Conservation (phyloP, 179 eudicot species). For the Gypsophila paniculata region DNA sequence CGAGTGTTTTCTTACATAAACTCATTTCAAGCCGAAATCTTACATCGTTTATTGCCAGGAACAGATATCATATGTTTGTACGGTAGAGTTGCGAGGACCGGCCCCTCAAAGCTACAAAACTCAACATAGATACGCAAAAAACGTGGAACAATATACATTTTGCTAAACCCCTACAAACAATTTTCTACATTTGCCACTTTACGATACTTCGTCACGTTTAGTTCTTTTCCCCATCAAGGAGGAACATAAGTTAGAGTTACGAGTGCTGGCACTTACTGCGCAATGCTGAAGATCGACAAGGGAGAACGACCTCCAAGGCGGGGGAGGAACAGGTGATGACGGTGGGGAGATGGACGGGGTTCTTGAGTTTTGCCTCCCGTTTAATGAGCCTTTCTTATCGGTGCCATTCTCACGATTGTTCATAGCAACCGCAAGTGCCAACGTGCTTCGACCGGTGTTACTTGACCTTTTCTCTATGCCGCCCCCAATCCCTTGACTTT, state of each 20-base stretch:
- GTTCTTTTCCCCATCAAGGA: constrained; percentile 25
- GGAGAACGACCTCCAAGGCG: constrained; percentile 49
- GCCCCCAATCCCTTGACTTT: constrained; percentile 32
- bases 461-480: constrained; percentile 37
- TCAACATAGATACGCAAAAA: background rate
- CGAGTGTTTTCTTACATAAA: background rate
- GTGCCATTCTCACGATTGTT: background rate
- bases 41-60: background rate
- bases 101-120: background rate
- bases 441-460: constrained; percentile 30
- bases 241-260: constrained; percentile 22
- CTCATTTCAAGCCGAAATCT: background rate
- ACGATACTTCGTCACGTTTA: constrained; percentile 28
- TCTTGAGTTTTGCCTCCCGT: background rate
- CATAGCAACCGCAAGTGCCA: constrained; percentile 43
- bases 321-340: constrained; percentile 21
- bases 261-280: constrained; percentile 24
- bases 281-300: constrained; percentile 49
- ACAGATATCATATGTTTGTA: background rate
- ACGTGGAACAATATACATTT: constrained; percentile 17
- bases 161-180: constrained; percentile 16
- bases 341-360: constrained; percentile 20
- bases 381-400: constrained; percentile 8
- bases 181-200: constrained; percentile 3
- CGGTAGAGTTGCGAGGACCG: background rate